Evolutionary conservation across 163 green algal genomes (phyloP).

Genomic region (Volvox carteri): DNA sequence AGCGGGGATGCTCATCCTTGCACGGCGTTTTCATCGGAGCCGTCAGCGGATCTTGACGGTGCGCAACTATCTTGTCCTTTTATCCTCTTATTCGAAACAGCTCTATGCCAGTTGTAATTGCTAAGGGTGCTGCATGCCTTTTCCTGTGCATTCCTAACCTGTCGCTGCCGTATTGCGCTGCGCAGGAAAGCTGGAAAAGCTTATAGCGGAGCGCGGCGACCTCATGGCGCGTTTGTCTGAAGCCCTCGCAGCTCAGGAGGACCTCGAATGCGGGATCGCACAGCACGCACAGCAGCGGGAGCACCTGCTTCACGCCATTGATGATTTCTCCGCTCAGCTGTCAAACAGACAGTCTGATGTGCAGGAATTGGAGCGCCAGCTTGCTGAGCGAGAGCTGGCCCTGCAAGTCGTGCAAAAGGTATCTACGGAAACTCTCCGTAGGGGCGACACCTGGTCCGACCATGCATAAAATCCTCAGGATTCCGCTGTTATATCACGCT

Average conservation of each 20-base stretch:
- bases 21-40: not conserved
- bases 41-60: not conserved
- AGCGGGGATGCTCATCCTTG: not conserved
- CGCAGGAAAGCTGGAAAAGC: not conserved
- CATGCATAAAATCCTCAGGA: too few relatives aligned
- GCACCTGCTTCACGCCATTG: slow-evolving; percentile 41
- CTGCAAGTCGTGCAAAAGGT: slow-evolving; percentile 21
- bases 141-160: not conserved
- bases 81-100: not conserved
- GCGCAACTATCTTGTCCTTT: not conserved
- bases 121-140: not conserved
- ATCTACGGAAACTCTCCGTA: not conserved
- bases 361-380: slow-evolving; percentile 42
- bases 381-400: slow-evolving; percentile 6
- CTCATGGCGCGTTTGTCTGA: slow-evolving; percentile 56
- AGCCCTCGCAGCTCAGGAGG: not conserved
- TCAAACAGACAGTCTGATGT: not conserved
- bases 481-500: too few relatives aligned
- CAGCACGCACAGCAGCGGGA: slow-evolving; percentile 26
- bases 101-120: not conserved
- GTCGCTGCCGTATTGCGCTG: too few relatives aligned
- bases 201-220: not conserved
- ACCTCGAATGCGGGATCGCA: not conserved
- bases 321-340: slow-evolving; percentile 45
- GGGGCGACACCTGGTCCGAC: too few relatives aligned